A percentile compares a stretch with the other conserved stretches of the same genome.
These are phyloP conservation scores for Plectosphaerella plurivora DNA, from an alignment of 2,329 filamentous ascomycete species.

Conservation along the genomic window DNA sequence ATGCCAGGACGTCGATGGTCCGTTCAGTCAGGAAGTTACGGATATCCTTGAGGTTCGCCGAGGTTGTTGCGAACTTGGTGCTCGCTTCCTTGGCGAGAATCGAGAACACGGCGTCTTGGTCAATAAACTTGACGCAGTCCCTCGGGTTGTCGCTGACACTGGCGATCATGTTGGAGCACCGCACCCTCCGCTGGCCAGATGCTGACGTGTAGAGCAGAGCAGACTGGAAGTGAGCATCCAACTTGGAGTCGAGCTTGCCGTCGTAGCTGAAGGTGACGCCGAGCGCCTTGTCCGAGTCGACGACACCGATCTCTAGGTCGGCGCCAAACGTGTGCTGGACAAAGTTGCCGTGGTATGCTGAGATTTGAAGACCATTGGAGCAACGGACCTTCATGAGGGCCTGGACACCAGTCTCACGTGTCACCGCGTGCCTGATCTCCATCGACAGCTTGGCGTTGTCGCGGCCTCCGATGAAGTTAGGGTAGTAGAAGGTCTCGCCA, in stretches of 20 bases:
- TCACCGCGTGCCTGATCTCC: conserved; percentile 83
- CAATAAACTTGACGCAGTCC: conserved; percentile 86
- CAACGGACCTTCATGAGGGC: conserved; percentile 98
- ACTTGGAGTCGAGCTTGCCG: conserved; percentile 92
- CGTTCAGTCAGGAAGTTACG: conserved; percentile 81
- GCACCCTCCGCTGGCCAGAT: conserved; percentile 79
- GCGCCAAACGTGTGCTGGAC: conserved; percentile 92
- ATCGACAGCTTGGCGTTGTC: conserved; percentile 79
- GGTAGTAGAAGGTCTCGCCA: conserved; percentile 94
- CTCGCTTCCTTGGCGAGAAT: conserved; percentile 92
- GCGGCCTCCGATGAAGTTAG: conserved; percentile 86
- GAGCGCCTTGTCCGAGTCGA: conserved; percentile 92
- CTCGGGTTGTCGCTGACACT: conserved; percentile 82
- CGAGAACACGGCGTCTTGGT: conserved; percentile 87
- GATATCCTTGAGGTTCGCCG: conserved; percentile 76
- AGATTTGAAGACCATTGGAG: conserved; percentile 91
- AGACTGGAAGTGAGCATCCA: conserved; percentile 96
- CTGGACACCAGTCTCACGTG: conserved; percentile 89
- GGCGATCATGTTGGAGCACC: conserved; percentile 90
- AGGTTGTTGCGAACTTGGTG: conserved; percentile 70
- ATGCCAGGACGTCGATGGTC: conserved; percentile 85
- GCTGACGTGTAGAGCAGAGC: conserved; percentile 93
- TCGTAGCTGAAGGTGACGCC: conserved; percentile 92
- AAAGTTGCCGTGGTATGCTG: conserved; percentile 94
- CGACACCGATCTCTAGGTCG: conserved; percentile 86